A percentile compares a stretch with the other conserved stretches of the same genome.
Conservation (phyloP, 108 stramenopile species). For the Discostella stelligeroides region DNA sequence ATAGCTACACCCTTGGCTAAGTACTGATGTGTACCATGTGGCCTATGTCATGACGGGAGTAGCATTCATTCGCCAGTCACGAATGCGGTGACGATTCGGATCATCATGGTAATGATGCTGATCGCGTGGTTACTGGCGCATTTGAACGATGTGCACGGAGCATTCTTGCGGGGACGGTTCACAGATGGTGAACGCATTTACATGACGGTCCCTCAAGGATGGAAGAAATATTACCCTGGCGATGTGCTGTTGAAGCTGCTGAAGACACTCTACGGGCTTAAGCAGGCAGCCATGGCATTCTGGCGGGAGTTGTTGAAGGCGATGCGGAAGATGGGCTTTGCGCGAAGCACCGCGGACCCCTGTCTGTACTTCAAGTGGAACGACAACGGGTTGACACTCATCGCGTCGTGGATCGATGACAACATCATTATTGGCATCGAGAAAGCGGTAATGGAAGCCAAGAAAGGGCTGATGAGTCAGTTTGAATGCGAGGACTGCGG, state of each 20-base stretch:
- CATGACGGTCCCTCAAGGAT: slow-evolving; percentile 11
- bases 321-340: slow-evolving; percentile 10
- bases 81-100: no score
- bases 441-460: slow-evolving; percentile 10
- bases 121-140: no score
- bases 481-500: slow-evolving; percentile 51
- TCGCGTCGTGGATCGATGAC: slow-evolving; percentile 51
- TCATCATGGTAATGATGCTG: no score
- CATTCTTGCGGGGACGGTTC: neutral
- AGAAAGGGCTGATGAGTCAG: slow-evolving; percentile 10
- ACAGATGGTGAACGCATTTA: neutral
- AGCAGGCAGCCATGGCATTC: slow-evolving; percentile 11
- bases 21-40: no score
- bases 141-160: neutral
- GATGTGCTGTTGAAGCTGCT: neutral
- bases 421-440: slow-evolving; percentile 23
- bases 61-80: no score
- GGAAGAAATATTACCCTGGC: neutral
- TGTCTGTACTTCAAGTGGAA: slow-evolving; percentile 43
- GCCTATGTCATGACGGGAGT: no score
- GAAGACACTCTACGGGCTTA: slow-evolving; percentile 15
- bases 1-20: no score
- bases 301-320: neutral
- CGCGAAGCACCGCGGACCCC: slow-evolving; percentile 38
- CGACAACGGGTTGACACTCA: slow-evolving; percentile 14